Base-by-base conservation (phyloP, 2,329 filamentous ascomycete genomes). In the Paraphaeosphaeria sporulosa region DNA sequence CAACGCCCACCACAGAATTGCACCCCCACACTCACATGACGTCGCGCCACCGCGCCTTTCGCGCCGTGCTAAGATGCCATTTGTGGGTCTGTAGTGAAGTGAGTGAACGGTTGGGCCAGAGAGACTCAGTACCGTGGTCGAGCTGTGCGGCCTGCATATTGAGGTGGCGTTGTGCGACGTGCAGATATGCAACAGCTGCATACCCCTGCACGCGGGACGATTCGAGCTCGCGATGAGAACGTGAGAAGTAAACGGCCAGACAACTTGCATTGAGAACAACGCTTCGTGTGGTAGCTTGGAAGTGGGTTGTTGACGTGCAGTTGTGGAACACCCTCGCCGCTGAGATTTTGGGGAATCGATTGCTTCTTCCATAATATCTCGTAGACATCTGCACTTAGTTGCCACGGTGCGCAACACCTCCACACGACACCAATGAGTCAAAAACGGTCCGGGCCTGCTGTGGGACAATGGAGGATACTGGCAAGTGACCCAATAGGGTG, bases 1-100 rank as follows among this genome's bases (percentile, higher is more conserved):
- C 30, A 27, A 25, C 47, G 32, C 17, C 44, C 10, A n/a, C n/a
- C n/a, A n/a, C n/a, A n/a, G n/a, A n/a, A n/a, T n/a, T n/a, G n/a
- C n/a, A n/a, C 44, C 23, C 38, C 15, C 44, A 47, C 44, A 47
- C 44, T n/a, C 44, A 47, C 44, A 21, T 47, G 44, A 47, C 23
- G 13, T 8, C 44, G 44, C 44, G 44, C 17, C 1, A 30, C 44
- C 44, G 44, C 44, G 23, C 25, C 27, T 47, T 47, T 43, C 40
- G 40, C 40, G 19, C 42, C 19, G 42, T 23, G n/a, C 27, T 19
- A 19, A 13, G 30, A 21, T 13, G 1, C 44, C 12, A 8, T n/a
- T 30, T 17, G 44, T 8, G 23, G 23, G 44, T 30, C 23, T 9
- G 12, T 9, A 13, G 6, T 13, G 25, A 47, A 21, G 25, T 47